phyloP scores from a whole-genome alignment of 805 yeast genomes.

The Suhomyces xylopsoci region DNA sequence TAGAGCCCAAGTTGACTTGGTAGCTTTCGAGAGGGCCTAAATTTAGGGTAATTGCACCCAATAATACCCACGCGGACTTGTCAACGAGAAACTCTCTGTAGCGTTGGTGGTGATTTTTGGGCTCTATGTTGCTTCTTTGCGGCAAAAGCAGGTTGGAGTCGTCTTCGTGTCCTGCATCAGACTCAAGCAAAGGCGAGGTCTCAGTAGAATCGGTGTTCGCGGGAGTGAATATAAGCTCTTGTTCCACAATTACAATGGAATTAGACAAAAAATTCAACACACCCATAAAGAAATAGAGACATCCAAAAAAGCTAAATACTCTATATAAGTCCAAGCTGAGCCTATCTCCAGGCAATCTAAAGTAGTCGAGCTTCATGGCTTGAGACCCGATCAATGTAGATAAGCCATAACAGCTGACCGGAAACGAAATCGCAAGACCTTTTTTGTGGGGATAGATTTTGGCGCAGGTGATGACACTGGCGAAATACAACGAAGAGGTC shows the following conservation, averaged over 20 bases:
- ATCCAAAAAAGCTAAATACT: slow-evolving; percentile 52
- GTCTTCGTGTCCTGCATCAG: slow-evolving; percentile 6
- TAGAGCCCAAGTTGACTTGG: slow-evolving; percentile 77
- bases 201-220: slow-evolving; percentile 20
- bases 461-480: slow-evolving; percentile 76
- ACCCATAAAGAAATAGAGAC: slow-evolving; percentile 55
- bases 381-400: slow-evolving; percentile 76
- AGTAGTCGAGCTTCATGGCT: slow-evolving; percentile 42
- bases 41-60: slow-evolving; percentile 59
- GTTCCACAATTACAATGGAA: slow-evolving; percentile 59
- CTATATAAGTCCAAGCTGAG: slow-evolving; percentile 43
- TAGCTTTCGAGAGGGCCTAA: slow-evolving; percentile 86
- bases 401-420: slow-evolving; percentile 84
- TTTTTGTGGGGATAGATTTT: slow-evolving; percentile 74
- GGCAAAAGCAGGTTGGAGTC: slow-evolving; percentile 24
- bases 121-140: slow-evolving; percentile 33
- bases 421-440: slow-evolving; percentile 80
- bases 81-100: slow-evolving; percentile 46
- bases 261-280: slow-evolving; percentile 61
- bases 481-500: slow-evolving; percentile 69
- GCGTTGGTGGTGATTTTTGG: slow-evolving; percentile 33
- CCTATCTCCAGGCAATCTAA: slow-evolving; percentile 26
- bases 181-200: slow-evolving; percentile 26
- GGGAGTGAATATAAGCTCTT: slow-evolving; percentile 41
- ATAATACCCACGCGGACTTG: slow-evolving; percentile 59